A percentile compares a stretch with the other conserved stretches of the same genome.
These are phyloP conservation scores for Immersiporthe knoxdaviesiana DNA, from an alignment of 2,329 filamentous ascomycete species.

Conservation along the genomic window DNA sequence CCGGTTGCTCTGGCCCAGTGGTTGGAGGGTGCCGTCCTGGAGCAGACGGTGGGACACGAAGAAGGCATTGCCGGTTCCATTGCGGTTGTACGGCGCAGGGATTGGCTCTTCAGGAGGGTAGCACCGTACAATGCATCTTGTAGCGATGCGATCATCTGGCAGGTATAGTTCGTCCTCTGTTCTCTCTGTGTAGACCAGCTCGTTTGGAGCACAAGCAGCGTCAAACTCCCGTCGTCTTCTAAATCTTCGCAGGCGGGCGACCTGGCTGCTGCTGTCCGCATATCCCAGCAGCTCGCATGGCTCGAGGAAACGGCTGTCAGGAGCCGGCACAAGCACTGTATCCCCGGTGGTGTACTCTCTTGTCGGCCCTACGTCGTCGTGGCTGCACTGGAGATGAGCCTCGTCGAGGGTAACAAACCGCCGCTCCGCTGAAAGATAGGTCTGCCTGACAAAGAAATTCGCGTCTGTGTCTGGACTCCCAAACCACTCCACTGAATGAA, in stretches of 20 bases:
- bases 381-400: slow-evolving; percentile 59
- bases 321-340: slow-evolving; percentile 56
- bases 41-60: slow-evolving; percentile 56
- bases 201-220: slow-evolving; percentile 51
- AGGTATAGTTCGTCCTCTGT: slow-evolving; percentile 40
- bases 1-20: slow-evolving; percentile 3
- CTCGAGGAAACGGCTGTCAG: slow-evolving; percentile 49
- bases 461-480: slow-evolving; percentile 47
- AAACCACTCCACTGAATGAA: slow-evolving; percentile 63
- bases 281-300: slow-evolving; percentile 60
- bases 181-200: slow-evolving; percentile 60
- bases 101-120: slow-evolving; percentile 52
- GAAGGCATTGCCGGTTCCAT: slow-evolving; percentile 69
- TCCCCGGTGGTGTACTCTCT: slow-evolving; percentile 55
- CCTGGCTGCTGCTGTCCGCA: slow-evolving; percentile 36
- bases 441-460: slow-evolving; percentile 72
- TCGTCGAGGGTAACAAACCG: slow-evolving; percentile 63
- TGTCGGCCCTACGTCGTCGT: slow-evolving; percentile 33
- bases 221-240: slow-evolving; percentile 51
- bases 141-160: slow-evolving; percentile 47
- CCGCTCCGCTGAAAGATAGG: slow-evolving; percentile 62
- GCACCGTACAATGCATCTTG: slow-evolving; percentile 63
- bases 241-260: slow-evolving; percentile 55
- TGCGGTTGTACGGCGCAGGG: slow-evolving; percentile 65
- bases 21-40: slow-evolving; percentile 29